Percentiles rank a stretch among this genome's conserved stretches.
Evolutionary conservation across 225 moss, liverwort and hornwort species (phyloP).

Genomic region (Rhytidiadelphus loreus): DNA sequence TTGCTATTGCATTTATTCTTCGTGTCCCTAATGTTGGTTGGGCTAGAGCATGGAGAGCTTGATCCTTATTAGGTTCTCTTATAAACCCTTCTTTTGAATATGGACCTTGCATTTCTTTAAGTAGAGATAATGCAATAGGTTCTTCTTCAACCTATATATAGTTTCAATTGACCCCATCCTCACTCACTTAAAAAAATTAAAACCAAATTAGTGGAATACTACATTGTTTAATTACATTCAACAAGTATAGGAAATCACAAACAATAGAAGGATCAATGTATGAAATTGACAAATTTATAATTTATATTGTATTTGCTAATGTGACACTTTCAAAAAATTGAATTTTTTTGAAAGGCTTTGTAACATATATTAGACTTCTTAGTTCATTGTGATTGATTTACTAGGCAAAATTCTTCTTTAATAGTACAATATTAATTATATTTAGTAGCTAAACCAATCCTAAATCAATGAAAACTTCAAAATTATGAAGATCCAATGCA

Average conservation of each 20-base stretch:
- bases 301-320: not conserved
- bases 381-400: not conserved
- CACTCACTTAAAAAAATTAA: not conserved
- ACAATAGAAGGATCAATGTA: not conserved
- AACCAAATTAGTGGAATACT: not conserved
- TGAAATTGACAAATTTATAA: not conserved
- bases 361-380: not conserved
- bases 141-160: slow-evolving; percentile 8
- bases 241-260: not conserved
- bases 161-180: not conserved
- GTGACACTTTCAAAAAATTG: not conserved
- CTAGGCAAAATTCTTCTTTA: not conserved
- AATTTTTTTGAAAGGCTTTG: not conserved
- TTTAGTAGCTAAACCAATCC: not conserved
- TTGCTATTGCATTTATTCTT: not conserved
- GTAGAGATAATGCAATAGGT: not conserved
- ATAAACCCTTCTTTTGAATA: not conserved
- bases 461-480: not conserved
- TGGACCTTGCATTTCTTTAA: slow-evolving; percentile 4
- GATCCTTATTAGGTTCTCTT: slow-evolving; percentile 5
- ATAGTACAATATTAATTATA: not conserved
- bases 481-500: not conserved
- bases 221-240: not conserved
- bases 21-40: not conserved
- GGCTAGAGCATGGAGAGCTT: slow-evolving; percentile 19